These are phyloP conservation scores for Zygoascus meyerae DNA, from an alignment of 1,139 yeast genomes.

Conservation along the genomic window DNA sequence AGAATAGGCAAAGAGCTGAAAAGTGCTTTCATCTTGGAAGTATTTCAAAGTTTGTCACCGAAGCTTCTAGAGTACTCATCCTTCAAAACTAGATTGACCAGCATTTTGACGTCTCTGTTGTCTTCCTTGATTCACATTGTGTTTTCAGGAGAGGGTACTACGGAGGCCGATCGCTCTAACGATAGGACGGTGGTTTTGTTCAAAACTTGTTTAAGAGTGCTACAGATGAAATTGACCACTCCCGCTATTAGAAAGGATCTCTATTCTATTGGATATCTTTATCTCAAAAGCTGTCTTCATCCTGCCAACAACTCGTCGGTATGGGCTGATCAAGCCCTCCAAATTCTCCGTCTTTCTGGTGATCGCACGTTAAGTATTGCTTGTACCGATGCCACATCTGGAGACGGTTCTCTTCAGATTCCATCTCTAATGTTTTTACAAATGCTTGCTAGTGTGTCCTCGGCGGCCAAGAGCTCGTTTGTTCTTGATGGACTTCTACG, in stretches of 20 bases:
- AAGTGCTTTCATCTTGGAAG: constrained; percentile 63
- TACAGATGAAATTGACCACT: constrained; percentile 63
- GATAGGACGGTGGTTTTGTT: constrained; percentile 63
- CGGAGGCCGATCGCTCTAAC: constrained; percentile 28
- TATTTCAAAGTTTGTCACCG: constrained; percentile 70
- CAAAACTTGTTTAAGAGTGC: constrained; percentile 67
- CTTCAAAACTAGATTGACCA: constrained; percentile 59
- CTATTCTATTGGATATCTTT: constrained; percentile 66
- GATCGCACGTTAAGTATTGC: constrained; percentile 57
- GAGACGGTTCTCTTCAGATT: constrained; percentile 74
- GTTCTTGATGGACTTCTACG: constrained; percentile 57
- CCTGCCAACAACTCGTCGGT: constrained; percentile 32
- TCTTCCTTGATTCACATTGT: constrained; percentile 65
- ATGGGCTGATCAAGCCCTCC: constrained; percentile 44
- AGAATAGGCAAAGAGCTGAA: constrained; percentile 39
- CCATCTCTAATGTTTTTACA: constrained; percentile 72
- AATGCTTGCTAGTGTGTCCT: constrained; percentile 49
- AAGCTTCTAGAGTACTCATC: constrained; percentile 70
- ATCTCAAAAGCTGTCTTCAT: constrained; percentile 36
- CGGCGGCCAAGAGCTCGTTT: constrained; percentile 49
- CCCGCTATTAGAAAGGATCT: constrained; percentile 68
- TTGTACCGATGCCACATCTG: constrained; percentile 72
- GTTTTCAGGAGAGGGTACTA: constrained; percentile 39
- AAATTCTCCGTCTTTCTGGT: constrained; percentile 53
- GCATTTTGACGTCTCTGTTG: constrained; percentile 69